Percentiles rank a stretch among this genome's conserved stretches.
Conservation (phyloP, 257 asterid genomes). For the Primulina eburnea region DNA sequence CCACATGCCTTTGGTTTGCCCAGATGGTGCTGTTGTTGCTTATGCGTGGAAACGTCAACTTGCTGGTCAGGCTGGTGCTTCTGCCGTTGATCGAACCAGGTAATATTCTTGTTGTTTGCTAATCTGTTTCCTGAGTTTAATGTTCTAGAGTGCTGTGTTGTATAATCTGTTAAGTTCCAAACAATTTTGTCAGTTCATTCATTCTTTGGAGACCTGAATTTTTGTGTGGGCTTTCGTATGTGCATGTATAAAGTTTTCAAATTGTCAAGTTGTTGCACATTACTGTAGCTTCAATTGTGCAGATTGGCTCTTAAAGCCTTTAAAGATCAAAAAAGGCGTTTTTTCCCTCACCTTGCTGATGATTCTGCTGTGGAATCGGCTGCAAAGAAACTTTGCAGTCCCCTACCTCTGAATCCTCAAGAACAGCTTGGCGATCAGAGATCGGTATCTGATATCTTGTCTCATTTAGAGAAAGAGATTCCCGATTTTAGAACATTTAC, state of each 20-base stretch:
- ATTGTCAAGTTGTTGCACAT: not conserved
- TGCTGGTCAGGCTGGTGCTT: conserved; percentile 99
- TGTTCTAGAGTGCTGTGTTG: conserved; percentile 12
- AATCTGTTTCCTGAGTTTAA: conserved; percentile 10
- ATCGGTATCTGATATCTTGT: conserved; percentile 60
- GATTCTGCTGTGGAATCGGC: conserved; percentile 53
- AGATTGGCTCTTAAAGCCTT: conserved; percentile 97
- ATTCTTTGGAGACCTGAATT: not conserved
- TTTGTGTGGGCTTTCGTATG: not conserved
- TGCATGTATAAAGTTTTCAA: not conserved
- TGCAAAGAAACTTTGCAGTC: conserved; percentile 55
- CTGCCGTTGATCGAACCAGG: conserved; percentile 99
- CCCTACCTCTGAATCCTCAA: conserved; percentile 38
- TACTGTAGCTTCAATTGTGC: conserved; percentile 21
- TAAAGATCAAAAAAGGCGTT: conserved; percentile 78
- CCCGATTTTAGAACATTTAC: conserved; percentile 66
- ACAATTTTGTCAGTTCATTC: not conserved
- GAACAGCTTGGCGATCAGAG: conserved; percentile 54
- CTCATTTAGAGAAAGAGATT: conserved; percentile 63
- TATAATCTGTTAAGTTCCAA: conserved; percentile 8
- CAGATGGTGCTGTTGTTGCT: conserved; percentile 98
- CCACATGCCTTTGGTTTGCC: conserved; percentile 98
- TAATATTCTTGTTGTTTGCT: conserved; percentile 25
- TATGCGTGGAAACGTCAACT: conserved; percentile 99
- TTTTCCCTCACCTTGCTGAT: conserved; percentile 80